Evolutionary conservation across 805 yeast genomes (phyloP).

Genomic region (Ascoidea tarda): DNA sequence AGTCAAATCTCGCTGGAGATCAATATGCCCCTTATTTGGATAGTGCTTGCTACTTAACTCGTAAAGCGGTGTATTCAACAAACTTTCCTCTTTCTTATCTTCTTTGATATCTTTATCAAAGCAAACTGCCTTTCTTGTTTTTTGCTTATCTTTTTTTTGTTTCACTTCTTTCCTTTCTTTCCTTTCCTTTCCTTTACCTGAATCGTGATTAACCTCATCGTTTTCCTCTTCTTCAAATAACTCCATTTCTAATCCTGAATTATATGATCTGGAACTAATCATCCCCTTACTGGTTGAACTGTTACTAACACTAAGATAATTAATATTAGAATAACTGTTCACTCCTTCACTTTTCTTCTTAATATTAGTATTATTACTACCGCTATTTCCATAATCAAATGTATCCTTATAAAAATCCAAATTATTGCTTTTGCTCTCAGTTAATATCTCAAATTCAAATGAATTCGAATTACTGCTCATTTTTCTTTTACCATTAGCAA

Average conservation of each 20-base stretch:
- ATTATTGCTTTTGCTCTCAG: neutral
- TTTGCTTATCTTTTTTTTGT: neutral
- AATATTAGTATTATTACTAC: neutral
- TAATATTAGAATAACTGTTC: neutral
- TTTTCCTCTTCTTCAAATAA: slow-evolving; percentile 1
- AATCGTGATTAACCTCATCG: neutral
- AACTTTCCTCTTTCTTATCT: neutral
- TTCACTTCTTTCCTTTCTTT: neutral
- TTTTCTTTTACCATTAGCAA: neutral
- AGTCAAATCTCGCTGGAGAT: slow-evolving; percentile 2
- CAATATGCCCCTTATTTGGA: neutral
- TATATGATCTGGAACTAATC: neutral
- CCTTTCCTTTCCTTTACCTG: neutral
- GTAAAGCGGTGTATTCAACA: neutral
- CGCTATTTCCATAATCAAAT: slow-evolving; percentile 3
- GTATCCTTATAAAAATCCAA: slow-evolving; percentile 8
- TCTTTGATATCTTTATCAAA: slow-evolving; percentile 1
- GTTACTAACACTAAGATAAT: neutral
- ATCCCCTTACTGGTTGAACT: neutral
- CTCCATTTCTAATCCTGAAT: neutral
- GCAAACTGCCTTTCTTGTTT: neutral
- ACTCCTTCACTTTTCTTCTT: neutral
- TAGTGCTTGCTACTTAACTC: neutral
- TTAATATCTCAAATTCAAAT: too few species aligned
- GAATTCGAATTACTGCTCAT: too few species aligned